These are phyloP conservation scores for Melanomma pulvis-pyrius DNA, from an alignment of 495 filamentous ascomycete genomes.

Conservation along the genomic window DNA sequence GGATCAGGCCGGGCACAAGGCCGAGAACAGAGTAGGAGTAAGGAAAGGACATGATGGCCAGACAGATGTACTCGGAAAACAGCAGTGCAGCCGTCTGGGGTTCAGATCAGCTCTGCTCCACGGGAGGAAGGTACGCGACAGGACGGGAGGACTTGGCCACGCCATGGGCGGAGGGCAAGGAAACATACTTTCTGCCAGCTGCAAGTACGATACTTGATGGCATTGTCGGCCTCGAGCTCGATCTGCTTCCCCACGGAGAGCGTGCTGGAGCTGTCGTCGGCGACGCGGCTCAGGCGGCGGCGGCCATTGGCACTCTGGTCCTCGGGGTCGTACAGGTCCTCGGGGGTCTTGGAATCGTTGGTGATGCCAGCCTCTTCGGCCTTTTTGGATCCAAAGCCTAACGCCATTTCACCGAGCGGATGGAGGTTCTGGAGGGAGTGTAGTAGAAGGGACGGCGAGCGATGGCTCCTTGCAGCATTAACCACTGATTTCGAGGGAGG, in stretches of 20 bases:
- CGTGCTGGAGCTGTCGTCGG: conserved; percentile 47
- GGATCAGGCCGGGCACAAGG: conserved; percentile 81
- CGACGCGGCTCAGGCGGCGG: conserved; percentile 42
- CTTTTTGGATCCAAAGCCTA: conserved; percentile 39
- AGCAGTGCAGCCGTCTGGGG: conserved; percentile 76
- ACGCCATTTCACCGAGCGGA: conserved; percentile 58
- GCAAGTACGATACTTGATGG: conserved; percentile 87
- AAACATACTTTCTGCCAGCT: conserved; percentile 80
- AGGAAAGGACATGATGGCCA: conserved; percentile 93
- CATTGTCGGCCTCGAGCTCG: conserved; percentile 72
- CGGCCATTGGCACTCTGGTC: conserved; percentile 9
- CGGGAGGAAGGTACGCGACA: not conserved
- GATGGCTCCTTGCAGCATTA: conserved; percentile 50
- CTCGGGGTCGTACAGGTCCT: conserved; percentile 34
- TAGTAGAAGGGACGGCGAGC: conserved; percentile 45
- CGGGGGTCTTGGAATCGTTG: conserved; percentile 9
- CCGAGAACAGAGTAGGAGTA: conserved; percentile 86
- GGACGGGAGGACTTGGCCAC: not conserved
- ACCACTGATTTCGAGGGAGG: conserved; percentile 38
- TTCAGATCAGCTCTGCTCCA: not conserved
- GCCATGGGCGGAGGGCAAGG: conserved; percentile 9
- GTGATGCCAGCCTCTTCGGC: not conserved
- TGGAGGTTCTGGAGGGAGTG: conserved; percentile 44
- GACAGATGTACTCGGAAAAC: conserved; percentile 89
- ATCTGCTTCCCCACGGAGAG: conserved; percentile 70